phyloP scores from a whole-genome alignment of 495 filamentous ascomycete species.

The Penicillium cosmopolitanum region DNA sequence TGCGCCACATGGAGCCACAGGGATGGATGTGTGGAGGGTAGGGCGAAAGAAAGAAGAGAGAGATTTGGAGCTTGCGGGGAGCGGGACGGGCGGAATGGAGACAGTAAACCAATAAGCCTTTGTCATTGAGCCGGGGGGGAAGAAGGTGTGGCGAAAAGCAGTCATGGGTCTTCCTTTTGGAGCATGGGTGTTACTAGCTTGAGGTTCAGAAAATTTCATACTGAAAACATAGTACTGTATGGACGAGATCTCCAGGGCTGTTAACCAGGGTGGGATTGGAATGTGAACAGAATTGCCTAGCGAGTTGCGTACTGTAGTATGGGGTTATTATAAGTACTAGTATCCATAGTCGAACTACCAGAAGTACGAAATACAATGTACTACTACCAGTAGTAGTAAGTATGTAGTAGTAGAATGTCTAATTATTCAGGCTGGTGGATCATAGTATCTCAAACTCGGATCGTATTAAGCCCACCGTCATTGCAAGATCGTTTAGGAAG shows the following conservation, averaged over 20 bases:
- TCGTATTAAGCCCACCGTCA: too few relatives aligned
- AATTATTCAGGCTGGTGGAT: too few relatives aligned
- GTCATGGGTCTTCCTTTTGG: constrained; percentile 11
- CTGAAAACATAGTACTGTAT: background rate
- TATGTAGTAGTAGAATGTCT: too few relatives aligned
- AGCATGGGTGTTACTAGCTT: background rate
- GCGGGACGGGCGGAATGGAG: constrained; percentile 18
- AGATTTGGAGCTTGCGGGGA: background rate
- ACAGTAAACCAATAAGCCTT: constrained; percentile 12
- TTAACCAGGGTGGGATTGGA: too few relatives aligned
- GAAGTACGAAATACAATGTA: too few relatives aligned
- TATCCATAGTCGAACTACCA: too few relatives aligned
- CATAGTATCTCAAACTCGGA: too few relatives aligned
- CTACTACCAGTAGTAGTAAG: too few relatives aligned
- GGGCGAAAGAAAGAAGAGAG: background rate
- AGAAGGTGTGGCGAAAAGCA: constrained; percentile 28
- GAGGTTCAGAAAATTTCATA: background rate
- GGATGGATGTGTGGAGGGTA: background rate
- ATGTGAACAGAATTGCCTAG: too few relatives aligned
- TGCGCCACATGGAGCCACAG: constrained; percentile 4
- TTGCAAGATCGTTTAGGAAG: background rate
- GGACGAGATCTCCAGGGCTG: too few relatives aligned
- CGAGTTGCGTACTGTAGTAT: too few relatives aligned
- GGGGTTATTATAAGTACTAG: too few relatives aligned
- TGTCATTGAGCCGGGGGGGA: background rate